Evolutionary conservation across 176 grass and related monocot genomes (phyloP), one percentile per base, ranked within the genome.

Genomic region (Raddia guianensis): DNA sequence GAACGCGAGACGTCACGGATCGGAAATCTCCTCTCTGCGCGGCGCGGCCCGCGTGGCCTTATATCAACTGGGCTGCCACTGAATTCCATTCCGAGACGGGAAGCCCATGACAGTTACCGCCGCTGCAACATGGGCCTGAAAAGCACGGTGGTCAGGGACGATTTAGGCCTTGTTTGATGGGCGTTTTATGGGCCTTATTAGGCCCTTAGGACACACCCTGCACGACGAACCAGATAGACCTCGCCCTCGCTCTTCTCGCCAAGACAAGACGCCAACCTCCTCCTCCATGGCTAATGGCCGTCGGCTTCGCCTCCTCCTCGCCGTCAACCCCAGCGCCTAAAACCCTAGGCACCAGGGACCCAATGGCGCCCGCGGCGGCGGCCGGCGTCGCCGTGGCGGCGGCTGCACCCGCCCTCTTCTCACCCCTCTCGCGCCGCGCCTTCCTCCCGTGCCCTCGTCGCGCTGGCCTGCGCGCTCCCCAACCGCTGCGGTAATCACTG

Each of bases 151-250:
- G 0, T 13, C 7, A 12, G 0, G 18, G 2, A 0, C 0, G n/a
- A 7, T 10, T 15, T 12, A 5, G 11, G 27, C 27, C 27, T 27
- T 27, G 27, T 27, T 0, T 27, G 27, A 27, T 27, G 27, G 27
- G 27, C 1, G 0, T 27, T 27, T 27, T 27, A 27, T 27, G 27
- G 27, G 27, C 27, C 27, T 27, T 27, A 27, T 1, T 27, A 1
- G 27, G 76, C 48, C 77, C 66, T 6, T 46, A 61, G 65, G 13
- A 63, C 79, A 64, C 55, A 55, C 76, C 63, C 57, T 70, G 70
- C 77, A 42, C 64, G 27, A 61, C 50, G 87, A 89, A 64, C 82
- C 82, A 80, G 82, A 85, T 85, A 81, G 77, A 80, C 71, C 71
- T 85, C 56, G 71, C 77, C 87, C 20, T 73, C 19, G 77, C 50